Conservation (phyloP, 192 early-diverging fungal genomes). For the Backusella australiensis region DNA sequence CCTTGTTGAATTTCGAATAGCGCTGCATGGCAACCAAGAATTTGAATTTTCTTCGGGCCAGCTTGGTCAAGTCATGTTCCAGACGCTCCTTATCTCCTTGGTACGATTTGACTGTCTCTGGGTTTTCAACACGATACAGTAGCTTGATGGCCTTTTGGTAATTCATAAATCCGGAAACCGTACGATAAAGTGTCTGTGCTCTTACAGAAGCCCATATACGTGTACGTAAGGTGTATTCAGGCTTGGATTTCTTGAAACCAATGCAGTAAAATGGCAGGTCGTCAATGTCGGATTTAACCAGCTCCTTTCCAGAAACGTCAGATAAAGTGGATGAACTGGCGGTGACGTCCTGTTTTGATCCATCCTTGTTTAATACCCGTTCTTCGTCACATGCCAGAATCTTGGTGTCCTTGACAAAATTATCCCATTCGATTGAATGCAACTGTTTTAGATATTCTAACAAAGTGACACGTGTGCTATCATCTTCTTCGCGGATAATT, state of each 20-base stretch:
- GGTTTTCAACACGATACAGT: conserved; percentile 77
- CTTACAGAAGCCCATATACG: conserved; percentile 88
- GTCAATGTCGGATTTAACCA: conserved; percentile 67
- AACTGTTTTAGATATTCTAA: conserved; percentile 81
- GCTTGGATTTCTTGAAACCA: conserved; percentile 78
- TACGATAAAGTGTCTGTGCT: conserved; percentile 84
- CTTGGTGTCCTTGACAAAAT: conserved; percentile 87
- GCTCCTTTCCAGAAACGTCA: conserved; percentile 43
- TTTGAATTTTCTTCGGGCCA: conserved; percentile 79
- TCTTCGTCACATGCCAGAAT: conserved; percentile 65
- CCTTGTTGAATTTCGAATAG: conserved; percentile 73
- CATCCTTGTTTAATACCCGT: conserved; percentile 29
- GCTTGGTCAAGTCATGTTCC: conserved; percentile 64
- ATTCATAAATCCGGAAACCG: conserved; percentile 86
- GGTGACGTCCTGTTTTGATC: neutral
- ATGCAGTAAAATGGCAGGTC: conserved; percentile 80
- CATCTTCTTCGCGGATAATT: conserved; percentile 81
- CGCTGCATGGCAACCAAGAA: conserved; percentile 86
- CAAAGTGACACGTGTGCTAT: conserved; percentile 75
- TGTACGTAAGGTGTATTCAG: conserved; percentile 80
- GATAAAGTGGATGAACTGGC: conserved; percentile 23
- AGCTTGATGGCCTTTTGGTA: conserved; percentile 83
- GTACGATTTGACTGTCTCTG: conserved; percentile 67
- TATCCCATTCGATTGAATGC: conserved; percentile 83
- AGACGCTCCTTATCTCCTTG: conserved; percentile 63